Evolutionary conservation across 2,329 filamentous ascomycete genomes (phyloP).

Genomic region (Waltergamsia citrina): DNA sequence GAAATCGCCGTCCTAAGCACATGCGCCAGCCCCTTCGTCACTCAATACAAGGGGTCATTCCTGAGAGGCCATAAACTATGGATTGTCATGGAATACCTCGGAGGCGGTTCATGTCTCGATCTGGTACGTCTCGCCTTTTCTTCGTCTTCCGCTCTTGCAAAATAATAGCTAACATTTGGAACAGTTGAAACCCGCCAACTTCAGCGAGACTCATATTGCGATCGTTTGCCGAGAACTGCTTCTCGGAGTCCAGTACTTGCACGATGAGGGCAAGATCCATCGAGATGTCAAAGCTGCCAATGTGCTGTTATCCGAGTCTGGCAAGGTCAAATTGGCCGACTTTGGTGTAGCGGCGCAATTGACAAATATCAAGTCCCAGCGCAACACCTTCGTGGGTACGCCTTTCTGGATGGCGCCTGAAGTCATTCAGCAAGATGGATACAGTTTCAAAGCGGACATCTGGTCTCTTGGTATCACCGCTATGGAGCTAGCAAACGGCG

Average conservation of each 20-base stretch:
- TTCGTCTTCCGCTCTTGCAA: neutral
- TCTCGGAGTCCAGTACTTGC: conserved; percentile 83
- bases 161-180: conserved; percentile 19
- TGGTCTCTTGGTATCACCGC: conserved; percentile 91
- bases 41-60: conserved; percentile 94
- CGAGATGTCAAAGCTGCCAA: conserved; percentile 96
- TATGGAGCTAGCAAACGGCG: conserved; percentile 80
- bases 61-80: conserved; percentile 94
- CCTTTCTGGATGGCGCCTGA: conserved; percentile 97
- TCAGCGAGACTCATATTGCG: conserved; percentile 84
- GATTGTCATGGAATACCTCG: conserved; percentile 99
- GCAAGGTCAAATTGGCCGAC: conserved; percentile 91
- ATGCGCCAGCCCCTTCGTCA: conserved; percentile 88
- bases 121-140: conserved; percentile 46
- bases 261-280: conserved; percentile 91
- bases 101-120: conserved; percentile 90
- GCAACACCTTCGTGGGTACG: conserved; percentile 95
- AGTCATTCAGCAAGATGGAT: conserved; percentile 77
- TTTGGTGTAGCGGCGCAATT: conserved; percentile 96
- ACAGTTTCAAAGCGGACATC: conserved; percentile 85
- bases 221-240: conserved; percentile 91
- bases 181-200: conserved; percentile 80
- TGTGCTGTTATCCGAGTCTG: conserved; percentile 79
- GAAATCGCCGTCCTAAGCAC: conserved; percentile 94
- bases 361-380: conserved; percentile 94